Conservation (phyloP, 129 eudicot species). For the Ambrosia trifida region DNA sequence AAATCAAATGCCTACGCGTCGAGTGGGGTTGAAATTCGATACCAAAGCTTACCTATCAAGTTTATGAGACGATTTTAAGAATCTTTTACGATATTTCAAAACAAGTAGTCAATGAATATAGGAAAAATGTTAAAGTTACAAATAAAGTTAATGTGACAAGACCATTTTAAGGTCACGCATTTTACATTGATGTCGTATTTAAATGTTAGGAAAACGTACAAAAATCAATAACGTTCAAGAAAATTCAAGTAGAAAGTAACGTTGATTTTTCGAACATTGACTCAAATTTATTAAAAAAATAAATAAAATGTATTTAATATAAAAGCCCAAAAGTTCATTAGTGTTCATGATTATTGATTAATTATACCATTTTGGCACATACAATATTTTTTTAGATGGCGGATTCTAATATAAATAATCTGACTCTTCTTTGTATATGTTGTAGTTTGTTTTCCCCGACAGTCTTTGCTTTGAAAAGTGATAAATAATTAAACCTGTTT, state of each 20-base stretch:
- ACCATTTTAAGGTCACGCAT: not conserved
- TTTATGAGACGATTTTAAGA: not conserved
- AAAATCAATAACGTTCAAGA: not conserved
- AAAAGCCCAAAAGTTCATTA: too few species aligned
- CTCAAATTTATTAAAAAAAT: not conserved
- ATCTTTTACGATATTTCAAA: not conserved
- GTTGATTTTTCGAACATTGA: not conserved
- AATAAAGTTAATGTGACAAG: not conserved
- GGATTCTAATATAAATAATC: too few species aligned
- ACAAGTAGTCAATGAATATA: not conserved
- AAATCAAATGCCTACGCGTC: not conserved
- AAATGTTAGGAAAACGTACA: not conserved
- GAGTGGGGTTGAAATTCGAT: not conserved
- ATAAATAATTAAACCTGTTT: too few species aligned
- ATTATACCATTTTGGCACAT: too few species aligned
- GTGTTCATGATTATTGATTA: too few species aligned
- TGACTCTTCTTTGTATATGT: too few species aligned
- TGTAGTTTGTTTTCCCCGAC: too few species aligned
- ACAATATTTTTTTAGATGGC: too few species aligned
- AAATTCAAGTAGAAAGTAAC: not conserved
- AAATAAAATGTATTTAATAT: too few species aligned
- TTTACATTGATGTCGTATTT: not conserved
- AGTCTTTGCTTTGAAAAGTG: too few species aligned
- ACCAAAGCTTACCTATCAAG: not conserved
- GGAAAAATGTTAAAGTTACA: not conserved